Evolutionary conservation across 768 basidiomycete genomes (phyloP).

Genomic region (Phlegmacium glaucopus): DNA sequence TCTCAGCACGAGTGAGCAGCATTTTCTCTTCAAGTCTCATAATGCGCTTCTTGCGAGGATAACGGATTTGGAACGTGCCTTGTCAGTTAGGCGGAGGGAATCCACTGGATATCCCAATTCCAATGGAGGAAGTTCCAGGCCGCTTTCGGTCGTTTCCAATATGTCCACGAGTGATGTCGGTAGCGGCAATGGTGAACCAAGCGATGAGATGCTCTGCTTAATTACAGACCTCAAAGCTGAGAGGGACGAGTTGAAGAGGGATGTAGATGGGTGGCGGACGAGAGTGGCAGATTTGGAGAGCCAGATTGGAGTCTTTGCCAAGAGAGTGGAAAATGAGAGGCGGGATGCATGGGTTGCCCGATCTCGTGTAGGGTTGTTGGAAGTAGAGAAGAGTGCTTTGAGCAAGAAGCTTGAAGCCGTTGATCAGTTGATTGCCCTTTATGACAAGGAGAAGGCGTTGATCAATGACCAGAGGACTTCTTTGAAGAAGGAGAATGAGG

Average conservation of each 20-base stretch:
- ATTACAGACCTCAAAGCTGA: conserved; percentile 82
- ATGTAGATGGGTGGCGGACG: conserved; percentile 83
- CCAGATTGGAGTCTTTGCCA: conserved; percentile 59
- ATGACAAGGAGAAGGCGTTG: conserved; percentile 24
- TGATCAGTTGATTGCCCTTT: conserved; percentile 24
- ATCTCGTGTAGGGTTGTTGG: conserved; percentile 61
- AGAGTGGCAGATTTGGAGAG: conserved; percentile 77
- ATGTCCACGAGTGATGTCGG: conserved; percentile 27
- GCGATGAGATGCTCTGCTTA: conserved; percentile 75
- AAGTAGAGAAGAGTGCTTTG: conserved; percentile 62
- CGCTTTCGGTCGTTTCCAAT: conserved; percentile 48
- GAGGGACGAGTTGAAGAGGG: conserved; percentile 83
- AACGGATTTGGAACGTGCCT: conserved; percentile 72
- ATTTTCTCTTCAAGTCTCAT: conserved; percentile 85
- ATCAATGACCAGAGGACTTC: conserved; percentile 24
- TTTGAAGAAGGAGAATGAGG: conserved; percentile 33
- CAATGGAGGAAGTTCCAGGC: conserved; percentile 41
- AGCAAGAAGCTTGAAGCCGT: conserved; percentile 44
- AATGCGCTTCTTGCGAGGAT: conserved; percentile 79
- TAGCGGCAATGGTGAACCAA: conserved; percentile 43
- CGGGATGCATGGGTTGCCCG: conserved; percentile 84
- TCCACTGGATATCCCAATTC: conserved; percentile 28
- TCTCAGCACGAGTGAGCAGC: conserved; percentile 71
- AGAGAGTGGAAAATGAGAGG: conserved; percentile 72
- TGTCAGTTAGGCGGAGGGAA: conserved; percentile 42